Base-by-base conservation (phyloP, 2,329 filamentous ascomycete species). In the Sporothrix pseudoabietina region DNA sequence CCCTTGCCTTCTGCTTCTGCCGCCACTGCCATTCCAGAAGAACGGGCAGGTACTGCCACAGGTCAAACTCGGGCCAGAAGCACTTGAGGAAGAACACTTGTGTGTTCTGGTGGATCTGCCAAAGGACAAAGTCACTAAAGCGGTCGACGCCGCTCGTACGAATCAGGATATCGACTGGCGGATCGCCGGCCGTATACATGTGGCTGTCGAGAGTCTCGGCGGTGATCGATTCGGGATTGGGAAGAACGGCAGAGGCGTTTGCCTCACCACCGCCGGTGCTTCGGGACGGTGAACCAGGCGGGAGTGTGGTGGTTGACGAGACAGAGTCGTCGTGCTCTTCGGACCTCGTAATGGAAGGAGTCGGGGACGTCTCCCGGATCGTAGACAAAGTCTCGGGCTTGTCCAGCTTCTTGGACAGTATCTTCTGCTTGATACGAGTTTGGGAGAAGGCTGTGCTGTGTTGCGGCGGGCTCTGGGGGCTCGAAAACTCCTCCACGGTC, bases 91-190 rank as follows among this genome's bases (percentile, higher is more conserved):
- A 99, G 74, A 97, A 93, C 76, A 99, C 92, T 74, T 97, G 92
- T 0, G 96, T 98, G 76, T 95, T 87, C 79, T 97, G 89, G 79
- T 98, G 94, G 78, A 93, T 96, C 82, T 99, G 96, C 96, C 96
- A 99, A 47, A 99, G 89, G 94, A 99, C 96, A 78, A 98, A 99
- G 81, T 99, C 96, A 79, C 94, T 98, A 74, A 99, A 85, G 68
- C 96, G 88, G 81, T 94, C 92, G 16, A 99, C 96, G 39, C 94
- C 95, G 75, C 94, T 98, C 4, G 96, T 99, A 69, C 96, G 90
- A 69, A 99, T 88, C 72, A 99, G 90, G 14, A 99, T 87, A 79
- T 99, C 96, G 57, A 98, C 84, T 0, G 96, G 96, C 19, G 96
- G 96, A 75, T 92, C 91, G 71, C 90, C 89, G 68, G 91, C 89